phyloP scores from a whole-genome alignment of 139 green algal species.

The Penium margaritaceum region DNA sequence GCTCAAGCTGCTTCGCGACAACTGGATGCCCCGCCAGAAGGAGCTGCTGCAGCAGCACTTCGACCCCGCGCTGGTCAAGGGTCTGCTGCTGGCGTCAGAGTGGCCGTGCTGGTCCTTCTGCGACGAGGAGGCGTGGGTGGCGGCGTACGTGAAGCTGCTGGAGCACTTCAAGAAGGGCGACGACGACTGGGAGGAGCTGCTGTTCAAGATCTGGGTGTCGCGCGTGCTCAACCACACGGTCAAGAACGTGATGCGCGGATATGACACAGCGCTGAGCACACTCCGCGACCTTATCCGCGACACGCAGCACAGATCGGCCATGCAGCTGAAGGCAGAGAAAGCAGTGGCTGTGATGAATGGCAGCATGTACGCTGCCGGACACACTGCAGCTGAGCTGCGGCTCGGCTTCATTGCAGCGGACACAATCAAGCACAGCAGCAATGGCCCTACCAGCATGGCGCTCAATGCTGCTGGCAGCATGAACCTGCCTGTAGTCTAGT shows the following conservation, averaged over 20 bases:
- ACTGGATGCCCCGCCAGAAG: conserved; percentile 30
- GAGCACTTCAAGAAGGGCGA: conserved; percentile 44
- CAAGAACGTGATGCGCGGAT: conserved; percentile 36
- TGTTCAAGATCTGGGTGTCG: conserved; percentile 42
- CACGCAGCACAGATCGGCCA: conserved; percentile 29
- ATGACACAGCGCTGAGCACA: conserved; percentile 38
- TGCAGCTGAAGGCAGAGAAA: too few relatives aligned
- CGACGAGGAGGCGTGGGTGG: conserved; percentile 39
- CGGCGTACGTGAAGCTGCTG: conserved; percentile 26
- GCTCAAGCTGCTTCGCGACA: conserved; percentile 37
- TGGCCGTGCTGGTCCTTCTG: conserved; percentile 36
- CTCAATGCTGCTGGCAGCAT: too few relatives aligned
- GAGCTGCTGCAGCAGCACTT: conserved; percentile 40
- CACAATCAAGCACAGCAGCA: too few relatives aligned
- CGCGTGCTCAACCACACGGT: conserved; percentile 42
- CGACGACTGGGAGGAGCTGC: conserved; percentile 41
- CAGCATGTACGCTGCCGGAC: too few relatives aligned
- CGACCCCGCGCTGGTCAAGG: conserved; percentile 29
- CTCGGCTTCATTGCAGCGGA: too few relatives aligned
- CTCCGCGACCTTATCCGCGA: conserved; percentile 30
- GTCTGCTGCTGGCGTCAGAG: background rate
- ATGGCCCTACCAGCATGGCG: too few relatives aligned
- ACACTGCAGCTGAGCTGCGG: too few relatives aligned
- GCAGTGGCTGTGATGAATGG: too few relatives aligned
- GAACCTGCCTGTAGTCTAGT: too few relatives aligned